These are phyloP conservation scores for Fomitopsis schrenkii DNA, from an alignment of 1,284 basidiomycete species.

Conservation along the genomic window DNA sequence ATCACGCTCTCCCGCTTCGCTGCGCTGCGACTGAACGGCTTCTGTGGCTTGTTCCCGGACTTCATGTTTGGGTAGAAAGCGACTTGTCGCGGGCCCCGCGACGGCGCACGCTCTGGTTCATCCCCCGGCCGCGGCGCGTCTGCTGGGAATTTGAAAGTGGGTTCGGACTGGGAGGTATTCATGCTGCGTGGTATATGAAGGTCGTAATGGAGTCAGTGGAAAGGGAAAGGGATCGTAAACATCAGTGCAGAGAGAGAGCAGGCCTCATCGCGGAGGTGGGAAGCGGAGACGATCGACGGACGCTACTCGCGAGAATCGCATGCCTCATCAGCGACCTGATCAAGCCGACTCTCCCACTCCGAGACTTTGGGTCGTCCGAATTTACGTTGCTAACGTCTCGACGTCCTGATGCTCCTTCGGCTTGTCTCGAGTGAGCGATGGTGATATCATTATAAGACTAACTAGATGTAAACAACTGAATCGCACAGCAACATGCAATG, in stretches of 20 bases:
- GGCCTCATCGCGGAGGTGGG: not conserved
- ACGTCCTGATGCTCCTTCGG: not conserved
- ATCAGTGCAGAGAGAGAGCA: not conserved
- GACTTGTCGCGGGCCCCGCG: slow-evolving; percentile 47
- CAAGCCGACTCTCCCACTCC: not conserved
- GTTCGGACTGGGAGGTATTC: slow-evolving; percentile 9
- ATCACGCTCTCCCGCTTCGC: slow-evolving; percentile 85
- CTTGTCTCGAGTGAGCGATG: not conserved
- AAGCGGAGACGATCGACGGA: not conserved
- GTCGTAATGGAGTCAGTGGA: not conserved
- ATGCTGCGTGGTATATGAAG: slow-evolving; percentile 4
- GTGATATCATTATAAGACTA: slow-evolving; percentile 1
- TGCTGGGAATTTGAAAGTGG: slow-evolving; percentile 2
- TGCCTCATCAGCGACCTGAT: no score
- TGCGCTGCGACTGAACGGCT: slow-evolving; percentile 81
- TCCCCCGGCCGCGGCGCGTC: not conserved
- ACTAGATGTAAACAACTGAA: not conserved
- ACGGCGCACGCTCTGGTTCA: not conserved
- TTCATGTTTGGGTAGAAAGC: slow-evolving; percentile 76
- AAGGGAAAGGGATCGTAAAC: not conserved
- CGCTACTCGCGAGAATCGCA: not conserved
- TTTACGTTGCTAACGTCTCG: not conserved
- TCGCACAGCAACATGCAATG: not conserved
- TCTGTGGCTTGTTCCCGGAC: slow-evolving; percentile 63
- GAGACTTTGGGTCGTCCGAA: not conserved